These are phyloP conservation scores for Aegilops umbellulata DNA, from an alignment of 176 grass and related monocot species.

Conservation along the genomic window DNA sequence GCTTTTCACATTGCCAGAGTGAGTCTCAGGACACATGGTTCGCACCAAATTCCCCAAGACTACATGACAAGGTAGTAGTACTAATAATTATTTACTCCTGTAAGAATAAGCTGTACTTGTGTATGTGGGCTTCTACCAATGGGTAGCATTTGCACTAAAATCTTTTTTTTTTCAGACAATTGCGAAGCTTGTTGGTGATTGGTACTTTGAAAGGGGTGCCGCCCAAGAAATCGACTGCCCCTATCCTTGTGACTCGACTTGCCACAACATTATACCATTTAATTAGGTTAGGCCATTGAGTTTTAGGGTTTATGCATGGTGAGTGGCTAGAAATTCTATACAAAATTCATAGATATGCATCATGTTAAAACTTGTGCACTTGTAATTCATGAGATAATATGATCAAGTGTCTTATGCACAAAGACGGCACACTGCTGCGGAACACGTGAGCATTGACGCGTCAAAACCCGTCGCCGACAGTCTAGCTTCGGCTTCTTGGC, in stretches of 20 bases:
- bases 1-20: conserved; percentile 80
- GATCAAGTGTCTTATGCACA: too few species aligned
- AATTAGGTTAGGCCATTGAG: conserved; percentile 33
- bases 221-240: conserved; percentile 52
- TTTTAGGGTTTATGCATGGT: background rate
- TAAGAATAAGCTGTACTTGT: background rate
- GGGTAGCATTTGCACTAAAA: background rate
- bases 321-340: background rate
- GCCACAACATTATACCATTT: conserved; percentile 39
- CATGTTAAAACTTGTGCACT: too few species aligned
- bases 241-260: conserved; percentile 71
- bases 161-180: conserved; percentile 52
- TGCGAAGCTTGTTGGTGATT: conserved; percentile 65
- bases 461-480: too few species aligned
- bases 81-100: background rate
- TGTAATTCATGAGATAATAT: too few species aligned
- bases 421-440: too few species aligned
- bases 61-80: conserved; percentile 50
- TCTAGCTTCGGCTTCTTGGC: too few species aligned
- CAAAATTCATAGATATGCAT: too few species aligned
- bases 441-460: too few species aligned
- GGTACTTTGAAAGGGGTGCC: conserved; percentile 52
- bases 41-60: conserved; percentile 45
- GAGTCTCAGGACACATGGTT: conserved; percentile 75
- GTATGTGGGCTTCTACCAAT: background rate